These are phyloP conservation scores for Daedaleopsis nitida DNA, from an alignment of 768 basidiomycete genomes.

Conservation along the genomic window DNA sequence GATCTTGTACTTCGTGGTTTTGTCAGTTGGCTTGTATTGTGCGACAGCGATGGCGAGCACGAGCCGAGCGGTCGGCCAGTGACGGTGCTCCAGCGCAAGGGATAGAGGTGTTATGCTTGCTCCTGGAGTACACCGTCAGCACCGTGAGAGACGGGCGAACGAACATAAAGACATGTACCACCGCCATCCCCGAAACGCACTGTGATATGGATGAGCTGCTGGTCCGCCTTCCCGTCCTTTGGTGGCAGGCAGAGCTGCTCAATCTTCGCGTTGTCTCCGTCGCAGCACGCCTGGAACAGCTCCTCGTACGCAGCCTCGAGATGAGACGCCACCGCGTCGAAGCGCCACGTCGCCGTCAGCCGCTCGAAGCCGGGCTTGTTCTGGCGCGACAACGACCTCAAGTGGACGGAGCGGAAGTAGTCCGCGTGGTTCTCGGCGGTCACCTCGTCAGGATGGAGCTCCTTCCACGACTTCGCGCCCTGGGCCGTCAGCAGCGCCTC, in stretches of 20 bases:
- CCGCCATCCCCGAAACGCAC: constrained; percentile 32
- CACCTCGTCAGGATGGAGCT: constrained; percentile 36
- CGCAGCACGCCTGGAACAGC: constrained; percentile 57
- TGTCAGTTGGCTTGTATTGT: constrained; percentile 48
- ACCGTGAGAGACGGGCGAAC: not conserved
- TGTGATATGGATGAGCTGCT: constrained; percentile 46
- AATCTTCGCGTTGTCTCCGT: constrained; percentile 53
- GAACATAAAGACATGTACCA: constrained; percentile 12
- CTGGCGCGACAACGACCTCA: not conserved
- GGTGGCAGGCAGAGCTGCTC: constrained; percentile 53
- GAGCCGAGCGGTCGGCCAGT: constrained; percentile 60
- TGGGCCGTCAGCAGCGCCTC: constrained; percentile 35
- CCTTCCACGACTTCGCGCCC: constrained; percentile 47
- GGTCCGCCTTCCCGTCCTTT: constrained; percentile 27
- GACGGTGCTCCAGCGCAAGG: constrained; percentile 49
- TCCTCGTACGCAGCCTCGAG: constrained; percentile 45
- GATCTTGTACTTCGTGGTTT: constrained; percentile 37
- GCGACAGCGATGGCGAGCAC: constrained; percentile 58
- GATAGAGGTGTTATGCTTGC: constrained; percentile 51
- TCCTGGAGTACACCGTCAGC: not conserved
- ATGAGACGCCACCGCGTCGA: not conserved
- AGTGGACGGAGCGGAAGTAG: not conserved
- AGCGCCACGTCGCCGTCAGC: not conserved
- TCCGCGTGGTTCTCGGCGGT: not conserved
- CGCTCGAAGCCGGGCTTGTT: not conserved